Conservation (phyloP, 768 basidiomycete genomes). For the Termitomyces sp. region DNA sequence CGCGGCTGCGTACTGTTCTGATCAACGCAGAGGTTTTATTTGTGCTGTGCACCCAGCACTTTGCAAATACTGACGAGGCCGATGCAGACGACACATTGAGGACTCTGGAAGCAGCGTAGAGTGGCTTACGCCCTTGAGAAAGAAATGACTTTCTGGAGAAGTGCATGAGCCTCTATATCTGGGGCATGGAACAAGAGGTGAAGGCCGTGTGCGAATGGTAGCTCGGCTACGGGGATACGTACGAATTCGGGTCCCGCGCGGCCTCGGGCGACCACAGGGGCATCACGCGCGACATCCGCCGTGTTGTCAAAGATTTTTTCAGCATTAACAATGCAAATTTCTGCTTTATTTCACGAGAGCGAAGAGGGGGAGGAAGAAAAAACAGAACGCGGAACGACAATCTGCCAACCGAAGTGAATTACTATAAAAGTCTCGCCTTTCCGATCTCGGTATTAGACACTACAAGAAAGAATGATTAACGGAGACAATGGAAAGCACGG, state of each 20-base stretch:
- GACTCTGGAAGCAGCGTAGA: conserved; percentile 53
- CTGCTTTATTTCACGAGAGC: neutral
- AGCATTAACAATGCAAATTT: conserved; percentile 1
- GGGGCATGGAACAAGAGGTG: conserved; percentile 5
- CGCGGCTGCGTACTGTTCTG: conserved; percentile 35
- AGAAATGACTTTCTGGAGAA: conserved; percentile 48
- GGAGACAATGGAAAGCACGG: neutral
- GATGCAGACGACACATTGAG: conserved; percentile 42
- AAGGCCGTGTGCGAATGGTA: conserved; percentile 1
- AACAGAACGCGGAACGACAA: neutral
- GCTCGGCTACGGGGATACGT: conserved; percentile 12
- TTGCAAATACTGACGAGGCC: conserved; percentile 41
- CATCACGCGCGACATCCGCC: conserved; percentile 3
- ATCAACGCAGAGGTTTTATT: conserved; percentile 47
- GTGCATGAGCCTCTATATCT: conserved; percentile 26
- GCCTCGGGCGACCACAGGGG: conserved; percentile 7
- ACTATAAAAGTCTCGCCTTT: neutral
- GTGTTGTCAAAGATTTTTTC: conserved; percentile 1
- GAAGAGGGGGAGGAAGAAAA: neutral
- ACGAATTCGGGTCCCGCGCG: conserved; percentile 13
- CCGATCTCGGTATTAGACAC: neutral
- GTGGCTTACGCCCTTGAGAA: conserved; percentile 46
- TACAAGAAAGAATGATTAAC: neutral
- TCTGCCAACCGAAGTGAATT: neutral
- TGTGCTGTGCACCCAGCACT: conserved; percentile 48